These are phyloP conservation scores for Vigna mungo DNA, from an alignment of 306 rosid species.

Conservation along the genomic window DNA sequence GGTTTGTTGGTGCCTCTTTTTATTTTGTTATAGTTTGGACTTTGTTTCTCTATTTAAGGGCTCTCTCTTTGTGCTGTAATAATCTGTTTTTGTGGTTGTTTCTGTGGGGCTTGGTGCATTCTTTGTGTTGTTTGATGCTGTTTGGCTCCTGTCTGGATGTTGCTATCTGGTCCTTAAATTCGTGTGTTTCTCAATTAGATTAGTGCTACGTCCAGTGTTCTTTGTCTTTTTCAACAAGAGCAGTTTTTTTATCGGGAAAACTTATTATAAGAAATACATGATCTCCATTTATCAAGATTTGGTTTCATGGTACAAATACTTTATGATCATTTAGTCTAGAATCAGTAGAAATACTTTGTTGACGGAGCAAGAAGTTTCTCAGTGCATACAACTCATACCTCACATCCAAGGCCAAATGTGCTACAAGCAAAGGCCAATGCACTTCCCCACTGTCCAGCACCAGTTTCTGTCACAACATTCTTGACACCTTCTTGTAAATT, in stretches of 20 bases:
- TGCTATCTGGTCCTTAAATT: too few species aligned
- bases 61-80: background rate
- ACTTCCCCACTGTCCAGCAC: conserved; percentile 99
- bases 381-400: conserved; percentile 55
- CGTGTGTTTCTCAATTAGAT: too few species aligned
- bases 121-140: too few species aligned
- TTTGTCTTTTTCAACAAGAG: too few species aligned
- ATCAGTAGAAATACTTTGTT: too few species aligned
- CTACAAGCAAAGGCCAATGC: conserved; percentile 94
- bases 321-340: too few species aligned
- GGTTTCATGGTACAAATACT: too few species aligned
- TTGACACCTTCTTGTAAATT: conserved; percentile 83
- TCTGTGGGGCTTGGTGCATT: background rate
- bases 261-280: too few species aligned
- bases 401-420: conserved; percentile 85
- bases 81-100: background rate
- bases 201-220: too few species aligned
- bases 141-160: background rate
- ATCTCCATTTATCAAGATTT: too few species aligned
- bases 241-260: too few species aligned
- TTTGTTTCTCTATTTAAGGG: background rate
- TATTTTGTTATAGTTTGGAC: background rate
- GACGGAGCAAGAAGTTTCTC: too few species aligned
- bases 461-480: conserved; percentile 94
- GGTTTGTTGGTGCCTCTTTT: background rate